Evolutionary conservation across 139 green algal genomes (phyloP).

Genomic region (Dunaliella primolecta): DNA sequence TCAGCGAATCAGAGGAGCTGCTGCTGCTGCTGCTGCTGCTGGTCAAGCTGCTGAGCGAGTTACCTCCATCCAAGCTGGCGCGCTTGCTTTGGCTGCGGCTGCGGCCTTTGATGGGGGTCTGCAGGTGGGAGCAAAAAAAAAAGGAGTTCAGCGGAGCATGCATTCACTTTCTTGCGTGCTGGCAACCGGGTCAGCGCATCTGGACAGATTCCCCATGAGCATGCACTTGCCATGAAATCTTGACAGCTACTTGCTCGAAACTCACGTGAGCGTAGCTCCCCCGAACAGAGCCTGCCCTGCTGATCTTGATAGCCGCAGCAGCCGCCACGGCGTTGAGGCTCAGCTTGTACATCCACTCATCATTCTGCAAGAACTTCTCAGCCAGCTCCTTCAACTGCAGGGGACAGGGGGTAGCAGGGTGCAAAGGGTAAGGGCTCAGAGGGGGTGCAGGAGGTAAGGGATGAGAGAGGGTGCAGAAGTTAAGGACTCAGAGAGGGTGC

Average conservation of each 20-base stretch:
- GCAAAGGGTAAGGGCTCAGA: no score
- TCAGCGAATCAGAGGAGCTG: background rate
- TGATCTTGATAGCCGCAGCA: background rate
- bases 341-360: constrained; percentile 62
- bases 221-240: no score
- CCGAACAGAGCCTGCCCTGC: background rate
- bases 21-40: constrained; percentile 21
- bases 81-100: constrained; percentile 36
- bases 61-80: constrained; percentile 19
- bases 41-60: constrained; percentile 12
- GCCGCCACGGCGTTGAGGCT: constrained; percentile 34
- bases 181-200: no score
- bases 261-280: background rate
- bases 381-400: constrained; percentile 45
- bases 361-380: constrained; percentile 64
- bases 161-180: no score
- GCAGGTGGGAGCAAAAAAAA: background rate
- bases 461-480: no score
- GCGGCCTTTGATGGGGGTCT: constrained; percentile 58
- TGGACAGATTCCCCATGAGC: no score
- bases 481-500: no score
- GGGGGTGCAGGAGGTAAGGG: no score
- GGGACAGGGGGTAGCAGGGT: background rate
- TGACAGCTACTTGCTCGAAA: no score
- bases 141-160: background rate